Percentiles rank a stretch among this genome's conserved stretches.
Evolutionary conservation across 306 rosid genomes (phyloP).

Genomic region (Malus orientalis): DNA sequence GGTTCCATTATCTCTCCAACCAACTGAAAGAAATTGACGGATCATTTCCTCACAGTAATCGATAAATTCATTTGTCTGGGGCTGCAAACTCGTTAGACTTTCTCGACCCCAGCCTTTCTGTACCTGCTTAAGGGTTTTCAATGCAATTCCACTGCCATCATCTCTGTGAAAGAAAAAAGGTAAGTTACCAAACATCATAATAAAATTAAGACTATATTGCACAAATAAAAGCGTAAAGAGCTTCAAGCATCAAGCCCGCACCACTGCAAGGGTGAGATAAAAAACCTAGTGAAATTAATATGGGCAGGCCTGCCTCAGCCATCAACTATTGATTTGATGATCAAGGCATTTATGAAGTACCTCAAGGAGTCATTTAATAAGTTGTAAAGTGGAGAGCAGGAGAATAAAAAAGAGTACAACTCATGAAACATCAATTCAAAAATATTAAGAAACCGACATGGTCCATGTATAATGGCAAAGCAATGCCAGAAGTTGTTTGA

Average conservation of each 20-base stretch:
- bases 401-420: background rate
- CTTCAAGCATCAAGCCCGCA: background rate
- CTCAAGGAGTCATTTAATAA: background rate
- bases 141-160: slow-evolving; percentile 58
- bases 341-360: too few relatives aligned
- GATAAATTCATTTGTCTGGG: slow-evolving; percentile 31
- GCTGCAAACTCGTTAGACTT: slow-evolving; percentile 41
- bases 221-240: slow-evolving; percentile 1
- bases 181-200: slow-evolving; percentile 9
- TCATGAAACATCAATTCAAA: background rate
- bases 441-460: background rate
- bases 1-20: background rate
- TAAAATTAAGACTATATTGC: background rate
- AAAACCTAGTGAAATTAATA: background rate
- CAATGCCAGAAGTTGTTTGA: background rate
- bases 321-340: too few relatives aligned
- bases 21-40: background rate
- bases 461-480: background rate
- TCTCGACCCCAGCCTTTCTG: slow-evolving; percentile 86
- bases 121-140: slow-evolving; percentile 66
- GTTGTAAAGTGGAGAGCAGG: background rate
- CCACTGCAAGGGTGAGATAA: background rate
- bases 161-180: slow-evolving; percentile 42
- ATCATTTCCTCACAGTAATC: slow-evolving; percentile 40
- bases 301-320: background rate